Base-by-base conservation (phyloP, 2,329 filamentous ascomycete species). In the Cordyceps tenuipes region DNA sequence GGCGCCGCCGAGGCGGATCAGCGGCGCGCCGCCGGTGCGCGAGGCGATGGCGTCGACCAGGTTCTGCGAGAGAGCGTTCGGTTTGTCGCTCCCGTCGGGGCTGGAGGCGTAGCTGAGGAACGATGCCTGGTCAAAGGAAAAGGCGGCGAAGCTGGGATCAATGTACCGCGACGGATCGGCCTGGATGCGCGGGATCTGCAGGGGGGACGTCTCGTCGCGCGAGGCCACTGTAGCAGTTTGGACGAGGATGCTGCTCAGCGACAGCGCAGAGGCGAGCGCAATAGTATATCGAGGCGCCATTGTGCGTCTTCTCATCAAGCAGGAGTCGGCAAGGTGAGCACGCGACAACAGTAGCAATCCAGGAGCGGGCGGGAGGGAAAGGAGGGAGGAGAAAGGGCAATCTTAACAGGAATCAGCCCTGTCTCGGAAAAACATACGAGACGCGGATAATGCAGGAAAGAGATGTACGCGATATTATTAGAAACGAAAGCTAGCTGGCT, bases 1-100 rank as follows among this genome's bases (percentile, higher is more conserved):
- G 1, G 71, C 72, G 9, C 72, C 72, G 13, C 71, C 71, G 3
- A 74, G 63, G 13, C 72, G 65, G 43, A 74, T 74, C 50, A 71
- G 68, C 4, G 72, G 69, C 36, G 65, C 66, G 1, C 71, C 72
- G 3, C 70, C 70, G 0, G 71, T 74, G 29, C 72, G 68, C 7
- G 67, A 68, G 49, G 70, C 72, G 52, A 74, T 66, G 19, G 64
- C 65, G 17, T 69, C 60, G 47, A 74, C 70, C 34, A 74, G 66
- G 55, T 74, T 74, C 15, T 63, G 52, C 1, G 70, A 72, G 63
- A 74, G 74, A 10, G 56, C 54, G 36, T 74, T 74, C 17, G 63
- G 34, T 17, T 67, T 36, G 3, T 36, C 12, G n/a, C 67, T 68
- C 34, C 70, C 69, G 23, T 67, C 62, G 54, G 68, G 66, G 47